Evolutionary conservation across 192 early-diverging fungal genomes (phyloP).

Genomic region (Cladochytrium replicatum): DNA sequence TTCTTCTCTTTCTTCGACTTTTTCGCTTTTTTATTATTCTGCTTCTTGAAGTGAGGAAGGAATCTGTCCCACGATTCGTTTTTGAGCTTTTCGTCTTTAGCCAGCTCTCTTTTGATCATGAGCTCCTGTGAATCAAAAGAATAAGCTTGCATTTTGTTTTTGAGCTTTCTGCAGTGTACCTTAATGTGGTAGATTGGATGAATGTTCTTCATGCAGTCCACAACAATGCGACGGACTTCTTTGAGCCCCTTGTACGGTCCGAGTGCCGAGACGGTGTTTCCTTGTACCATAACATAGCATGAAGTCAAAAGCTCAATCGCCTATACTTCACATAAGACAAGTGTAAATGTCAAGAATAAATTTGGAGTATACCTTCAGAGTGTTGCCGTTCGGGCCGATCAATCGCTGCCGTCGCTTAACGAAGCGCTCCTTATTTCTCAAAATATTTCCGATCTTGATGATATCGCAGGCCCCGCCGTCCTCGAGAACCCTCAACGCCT

Average conservation of each 20-base stretch:
- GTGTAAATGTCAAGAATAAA: background rate
- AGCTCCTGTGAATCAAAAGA: conserved; percentile 52
- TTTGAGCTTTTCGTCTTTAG: conserved; percentile 89
- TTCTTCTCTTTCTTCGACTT: conserved; percentile 62
- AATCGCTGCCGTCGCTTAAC: conserved; percentile 92
- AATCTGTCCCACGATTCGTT: conserved; percentile 96
- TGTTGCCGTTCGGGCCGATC: conserved; percentile 91
- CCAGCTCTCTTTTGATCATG: conserved; percentile 97
- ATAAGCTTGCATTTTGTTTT: background rate
- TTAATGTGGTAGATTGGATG: conserved; percentile 99
- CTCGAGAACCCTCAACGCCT: conserved; percentile 84
- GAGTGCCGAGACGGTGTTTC: conserved; percentile 92
- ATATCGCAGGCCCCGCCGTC: conserved; percentile 89
- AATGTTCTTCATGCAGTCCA: conserved; percentile 97
- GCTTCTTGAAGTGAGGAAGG: conserved; percentile 92
- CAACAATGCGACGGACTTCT: conserved; percentile 76
- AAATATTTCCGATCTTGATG: conserved; percentile 93
- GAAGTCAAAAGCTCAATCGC: conserved; percentile 92
- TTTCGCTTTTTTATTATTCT: conserved; percentile 65
- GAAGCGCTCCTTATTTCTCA: conserved; percentile 94
- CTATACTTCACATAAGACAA: conserved; percentile 20
- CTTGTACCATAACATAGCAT: conserved; percentile 97
- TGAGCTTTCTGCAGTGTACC: conserved; percentile 22
- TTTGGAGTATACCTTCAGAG: conserved; percentile 52
- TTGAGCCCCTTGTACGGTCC: conserved; percentile 84